These are phyloP conservation scores for Paramecium sexaurelia DNA, from an alignment of 73 alveolate species.

Conservation along the genomic window DNA sequence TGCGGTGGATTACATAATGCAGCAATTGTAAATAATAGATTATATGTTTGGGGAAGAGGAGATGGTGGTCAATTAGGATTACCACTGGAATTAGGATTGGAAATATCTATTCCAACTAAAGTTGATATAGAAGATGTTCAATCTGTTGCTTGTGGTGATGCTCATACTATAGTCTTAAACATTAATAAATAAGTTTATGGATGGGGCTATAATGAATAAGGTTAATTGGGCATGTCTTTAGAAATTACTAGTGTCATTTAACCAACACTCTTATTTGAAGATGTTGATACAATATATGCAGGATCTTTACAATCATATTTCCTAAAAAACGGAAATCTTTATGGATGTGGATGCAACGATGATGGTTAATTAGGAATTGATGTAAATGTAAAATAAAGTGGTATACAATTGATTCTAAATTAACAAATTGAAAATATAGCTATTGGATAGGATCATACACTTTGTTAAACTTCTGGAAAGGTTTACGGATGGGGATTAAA, in stretches of 20 bases:
- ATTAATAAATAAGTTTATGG: constrained; percentile 1
- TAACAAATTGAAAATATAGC: not conserved
- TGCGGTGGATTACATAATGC: constrained; percentile 49
- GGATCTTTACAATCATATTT: constrained; percentile 34
- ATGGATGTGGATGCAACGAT: constrained; percentile 47
- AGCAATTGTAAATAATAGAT: not conserved
- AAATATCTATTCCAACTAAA: not conserved
- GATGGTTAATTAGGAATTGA: not conserved
- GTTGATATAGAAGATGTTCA: not conserved
- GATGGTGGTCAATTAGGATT: constrained; percentile 41
- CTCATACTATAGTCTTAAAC: not conserved
- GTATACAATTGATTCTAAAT: not conserved
- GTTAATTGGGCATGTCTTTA: not conserved
- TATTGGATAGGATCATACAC: constrained; percentile 10
- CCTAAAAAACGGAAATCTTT: not conserved
- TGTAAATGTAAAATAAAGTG: not conserved
- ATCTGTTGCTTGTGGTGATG: constrained; percentile 19
- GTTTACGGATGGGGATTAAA: constrained; percentile 54
- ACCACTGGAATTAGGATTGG: not conserved
- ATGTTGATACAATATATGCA: not conserved
- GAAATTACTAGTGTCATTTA: not conserved
- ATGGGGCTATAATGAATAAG: constrained; percentile 46
- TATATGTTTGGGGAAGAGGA: constrained; percentile 49
- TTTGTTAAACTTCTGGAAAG: not conserved
- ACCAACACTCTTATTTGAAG: not conserved